phyloP scores from a whole-genome alignment of 108 stramenopile species.

The Discostella pseudostelligera region DNA sequence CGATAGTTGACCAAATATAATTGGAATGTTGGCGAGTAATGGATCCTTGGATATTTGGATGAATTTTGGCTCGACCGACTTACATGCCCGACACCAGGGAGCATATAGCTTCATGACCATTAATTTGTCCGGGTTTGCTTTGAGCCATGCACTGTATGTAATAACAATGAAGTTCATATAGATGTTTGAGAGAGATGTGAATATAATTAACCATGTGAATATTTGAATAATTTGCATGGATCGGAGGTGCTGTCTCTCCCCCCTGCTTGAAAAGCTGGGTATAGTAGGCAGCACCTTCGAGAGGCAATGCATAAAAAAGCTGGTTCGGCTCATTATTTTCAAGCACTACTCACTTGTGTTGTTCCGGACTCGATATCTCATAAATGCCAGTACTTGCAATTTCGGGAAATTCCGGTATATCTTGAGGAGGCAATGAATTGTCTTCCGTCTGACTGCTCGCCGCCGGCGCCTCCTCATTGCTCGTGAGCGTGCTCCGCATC shows the following conservation, averaged over 20 bases:
- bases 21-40: slow-evolving; percentile 57
- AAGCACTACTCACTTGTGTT: slow-evolving; percentile 48
- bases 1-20: slow-evolving; percentile 65
- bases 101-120: slow-evolving; percentile 86
- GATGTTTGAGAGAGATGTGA: too few relatives aligned
- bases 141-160: slow-evolving; percentile 57
- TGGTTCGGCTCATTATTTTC: too few relatives aligned
- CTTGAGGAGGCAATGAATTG: not conserved
- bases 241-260: too few relatives aligned
- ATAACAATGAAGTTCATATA: not conserved
- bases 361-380: slow-evolving; percentile 40
- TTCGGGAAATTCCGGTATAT: slow-evolving; percentile 33
- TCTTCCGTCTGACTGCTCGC: not conserved
- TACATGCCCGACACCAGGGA: slow-evolving; percentile 85
- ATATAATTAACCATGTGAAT: too few relatives aligned
- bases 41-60: slow-evolving; percentile 59
- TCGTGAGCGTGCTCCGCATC: slow-evolving; percentile 28
- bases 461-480: slow-evolving; percentile 23
- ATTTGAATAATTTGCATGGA: not conserved
- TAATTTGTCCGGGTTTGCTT: slow-evolving; percentile 67
- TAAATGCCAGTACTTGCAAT: slow-evolving; percentile 34
- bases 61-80: slow-evolving; percentile 80
- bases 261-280: not conserved
- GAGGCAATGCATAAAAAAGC: too few relatives aligned
- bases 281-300: too few relatives aligned